A percentile compares a stretch with the other conserved stretches of the same genome.
These are phyloP conservation scores for Coccinonectria pachysandricola DNA, from an alignment of 2,329 filamentous ascomycete genomes.

Conservation along the genomic window DNA sequence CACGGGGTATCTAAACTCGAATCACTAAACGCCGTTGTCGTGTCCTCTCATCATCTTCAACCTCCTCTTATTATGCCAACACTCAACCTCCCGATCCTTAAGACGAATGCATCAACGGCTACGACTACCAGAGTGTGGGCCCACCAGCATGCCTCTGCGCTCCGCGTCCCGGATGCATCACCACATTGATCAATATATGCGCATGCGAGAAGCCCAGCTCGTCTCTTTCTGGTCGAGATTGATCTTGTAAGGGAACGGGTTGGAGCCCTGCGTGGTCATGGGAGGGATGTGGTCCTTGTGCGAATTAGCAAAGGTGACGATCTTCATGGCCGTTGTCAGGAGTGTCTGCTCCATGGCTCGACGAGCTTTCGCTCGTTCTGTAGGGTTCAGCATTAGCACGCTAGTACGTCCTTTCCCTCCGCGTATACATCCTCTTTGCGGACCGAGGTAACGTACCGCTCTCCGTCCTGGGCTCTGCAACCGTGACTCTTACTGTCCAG, in stretches of 20 bases:
- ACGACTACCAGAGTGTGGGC: background rate
- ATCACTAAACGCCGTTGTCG: too few species aligned
- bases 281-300: conserved; percentile 96
- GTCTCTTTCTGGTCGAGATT: conserved; percentile 71
- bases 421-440: background rate
- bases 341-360: conserved; percentile 86
- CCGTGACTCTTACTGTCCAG: conserved; percentile 90
- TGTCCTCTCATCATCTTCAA: too few species aligned
- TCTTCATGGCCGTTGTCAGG: conserved; percentile 78
- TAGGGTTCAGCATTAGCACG: too few species aligned
- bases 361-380: conserved; percentile 80
- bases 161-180: too few species aligned
- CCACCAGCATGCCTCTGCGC: too few species aligned
- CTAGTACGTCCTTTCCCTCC: background rate
- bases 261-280: conserved; percentile 86
- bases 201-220: conserved; percentile 70
- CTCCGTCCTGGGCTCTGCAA: conserved; percentile 81
- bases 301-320: conserved; percentile 74
- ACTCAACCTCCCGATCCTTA: too few species aligned
- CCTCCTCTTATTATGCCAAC: too few species aligned
- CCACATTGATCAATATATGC: conserved; percentile 67
- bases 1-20: too few species aligned
- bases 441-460: conserved; percentile 67
- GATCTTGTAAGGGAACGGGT: conserved; percentile 93
- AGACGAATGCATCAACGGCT: too few species aligned